phyloP scores from a whole-genome alignment of 78 protist genomes.

The slime mould (Dictyostelium discoideum) region DNA sequence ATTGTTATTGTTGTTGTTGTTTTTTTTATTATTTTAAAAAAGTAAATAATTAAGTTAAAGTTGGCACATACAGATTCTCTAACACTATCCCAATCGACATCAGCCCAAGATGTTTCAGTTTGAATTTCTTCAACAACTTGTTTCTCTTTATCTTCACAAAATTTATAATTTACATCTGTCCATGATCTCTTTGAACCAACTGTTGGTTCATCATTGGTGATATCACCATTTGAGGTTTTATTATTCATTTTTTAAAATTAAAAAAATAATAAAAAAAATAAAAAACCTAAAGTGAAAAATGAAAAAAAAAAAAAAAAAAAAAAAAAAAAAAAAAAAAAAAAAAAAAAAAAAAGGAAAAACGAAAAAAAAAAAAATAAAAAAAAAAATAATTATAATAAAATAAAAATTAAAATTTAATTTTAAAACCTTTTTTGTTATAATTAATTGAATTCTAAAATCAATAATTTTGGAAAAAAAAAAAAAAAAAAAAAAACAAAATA shows the following conservation, averaged over 20 bases:
- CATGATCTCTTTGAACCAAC: slow-evolving; percentile 31
- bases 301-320: neutral
- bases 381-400: too few species aligned
- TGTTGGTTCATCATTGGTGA: neutral
- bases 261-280: neutral
- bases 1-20: neutral
- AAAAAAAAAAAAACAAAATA: too few species aligned
- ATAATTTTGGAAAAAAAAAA: too few species aligned
- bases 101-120: slow-evolving; percentile 67
- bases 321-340: neutral
- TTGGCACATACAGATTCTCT: slow-evolving; percentile 6
- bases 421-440: too few species aligned
- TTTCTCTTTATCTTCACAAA: slow-evolving; percentile 27
- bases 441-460: too few species aligned
- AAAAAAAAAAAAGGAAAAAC: neutral
- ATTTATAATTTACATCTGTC: slow-evolving; percentile 70
- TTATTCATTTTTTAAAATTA: neutral
- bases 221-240: neutral
- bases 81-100: slow-evolving; percentile 65
- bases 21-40: too few species aligned
- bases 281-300: neutral
- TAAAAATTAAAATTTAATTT: too few species aligned
- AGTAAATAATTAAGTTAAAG: too few species aligned
- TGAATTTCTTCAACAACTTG: slow-evolving; percentile 45
- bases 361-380: too few species aligned